Evolutionary conservation across 768 basidiomycete species (phyloP).

Genomic region (Mycena alexandri): DNA sequence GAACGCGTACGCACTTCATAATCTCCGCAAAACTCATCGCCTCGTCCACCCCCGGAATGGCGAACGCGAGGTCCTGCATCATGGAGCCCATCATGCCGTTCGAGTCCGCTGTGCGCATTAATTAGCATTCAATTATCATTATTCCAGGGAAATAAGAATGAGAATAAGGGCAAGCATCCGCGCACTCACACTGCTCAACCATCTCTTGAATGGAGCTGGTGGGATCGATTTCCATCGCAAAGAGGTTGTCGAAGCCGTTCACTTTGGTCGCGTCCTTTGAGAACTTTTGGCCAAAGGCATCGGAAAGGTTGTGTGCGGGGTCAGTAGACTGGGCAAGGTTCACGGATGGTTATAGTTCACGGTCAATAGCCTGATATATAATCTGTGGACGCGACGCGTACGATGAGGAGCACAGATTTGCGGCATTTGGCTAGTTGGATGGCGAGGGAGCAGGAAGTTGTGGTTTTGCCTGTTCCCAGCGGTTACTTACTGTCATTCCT

Average conservation of each 20-base stretch:
- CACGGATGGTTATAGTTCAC: no score
- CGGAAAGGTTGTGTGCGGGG: slow-evolving; percentile 99
- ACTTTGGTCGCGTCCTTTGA: slow-evolving; percentile 99
- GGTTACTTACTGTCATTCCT: slow-evolving; percentile 13
- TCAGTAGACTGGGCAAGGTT: slow-evolving; percentile 83
- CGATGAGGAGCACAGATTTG: slow-evolving; percentile 97
- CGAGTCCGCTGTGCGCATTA: slow-evolving; percentile 70
- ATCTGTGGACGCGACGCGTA: slow-evolving; percentile 53
- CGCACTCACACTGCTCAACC: slow-evolving; percentile 90
- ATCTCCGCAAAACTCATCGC: slow-evolving; percentile 99
- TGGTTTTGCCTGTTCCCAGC: slow-evolving; percentile 86
- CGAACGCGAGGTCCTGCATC: slow-evolving; percentile 99
- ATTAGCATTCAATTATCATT: not conserved
- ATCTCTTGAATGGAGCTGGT: slow-evolving; percentile 98
- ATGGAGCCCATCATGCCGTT: slow-evolving; percentile 98
- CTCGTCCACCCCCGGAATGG: slow-evolving; percentile 99
- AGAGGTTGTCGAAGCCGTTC: slow-evolving; percentile 96
- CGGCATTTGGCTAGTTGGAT: slow-evolving; percentile 92
- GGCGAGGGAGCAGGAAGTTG: slow-evolving; percentile 97
- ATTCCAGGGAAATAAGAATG: no score
- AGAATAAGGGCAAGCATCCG: not conserved
- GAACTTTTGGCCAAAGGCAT: slow-evolving; percentile 99
- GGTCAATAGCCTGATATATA: no score
- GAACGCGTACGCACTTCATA: slow-evolving; percentile 84
- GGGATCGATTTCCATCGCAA: slow-evolving; percentile 99